Evolutionary conservation across 2,329 filamentous ascomycete genomes (phyloP).

Genomic region (Calonectria henricotiae): DNA sequence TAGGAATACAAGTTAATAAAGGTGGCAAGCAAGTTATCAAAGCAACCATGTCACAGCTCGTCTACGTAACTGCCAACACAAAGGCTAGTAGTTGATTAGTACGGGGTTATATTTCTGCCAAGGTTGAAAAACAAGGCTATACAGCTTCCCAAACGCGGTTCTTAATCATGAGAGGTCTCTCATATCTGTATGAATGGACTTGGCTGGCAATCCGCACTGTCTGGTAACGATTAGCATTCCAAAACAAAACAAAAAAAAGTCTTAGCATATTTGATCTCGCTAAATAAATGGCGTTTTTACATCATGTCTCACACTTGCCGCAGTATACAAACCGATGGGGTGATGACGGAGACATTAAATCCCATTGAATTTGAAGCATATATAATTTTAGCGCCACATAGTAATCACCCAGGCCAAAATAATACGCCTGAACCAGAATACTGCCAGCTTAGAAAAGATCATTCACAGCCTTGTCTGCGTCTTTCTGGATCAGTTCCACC

Average conservation of each 20-base stretch:
- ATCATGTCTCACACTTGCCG: background rate
- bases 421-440: constrained; percentile 20
- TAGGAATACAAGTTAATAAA: background rate
- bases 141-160: background rate
- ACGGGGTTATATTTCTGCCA: too few species aligned
- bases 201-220: background rate
- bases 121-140: background rate
- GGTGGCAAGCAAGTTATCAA: background rate
- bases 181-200: background rate
- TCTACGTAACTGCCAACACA: background rate
- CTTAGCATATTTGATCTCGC: background rate
- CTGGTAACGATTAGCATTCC: background rate
- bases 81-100: background rate
- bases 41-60: too few species aligned
- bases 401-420: background rate
- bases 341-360: background rate
- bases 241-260: background rate
- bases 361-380: background rate
- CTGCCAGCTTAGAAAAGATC: constrained; percentile 77
- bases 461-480: constrained; percentile 92
- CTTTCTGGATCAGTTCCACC: constrained; percentile 92
- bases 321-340: too few species aligned
- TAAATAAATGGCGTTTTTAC: background rate
- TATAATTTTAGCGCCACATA: background rate
- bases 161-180: background rate